phyloP scores from a whole-genome alignment of 2,329 filamentous ascomycete genomes.

The Chaetomiaceae sp. region DNA sequence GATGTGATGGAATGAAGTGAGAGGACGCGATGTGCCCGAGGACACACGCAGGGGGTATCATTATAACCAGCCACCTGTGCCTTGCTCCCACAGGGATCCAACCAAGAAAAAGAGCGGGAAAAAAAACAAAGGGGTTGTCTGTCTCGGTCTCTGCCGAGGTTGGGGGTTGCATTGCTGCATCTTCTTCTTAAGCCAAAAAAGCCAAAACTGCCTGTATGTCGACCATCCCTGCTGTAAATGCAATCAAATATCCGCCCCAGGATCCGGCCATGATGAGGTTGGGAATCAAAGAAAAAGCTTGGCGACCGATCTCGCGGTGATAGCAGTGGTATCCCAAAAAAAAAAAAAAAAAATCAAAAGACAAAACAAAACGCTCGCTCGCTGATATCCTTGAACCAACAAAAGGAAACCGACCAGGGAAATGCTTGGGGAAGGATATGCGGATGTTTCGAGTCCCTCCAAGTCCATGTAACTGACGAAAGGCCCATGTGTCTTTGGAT shows the following conservation, averaged over 20 bases:
- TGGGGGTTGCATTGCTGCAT: slow-evolving; percentile 59
- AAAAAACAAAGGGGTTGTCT: slow-evolving; percentile 23
- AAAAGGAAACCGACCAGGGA: slow-evolving; percentile 27
- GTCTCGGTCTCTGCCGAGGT: slow-evolving; percentile 27
- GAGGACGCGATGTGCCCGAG: slow-evolving; percentile 20
- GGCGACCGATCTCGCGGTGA: slow-evolving; percentile 48
- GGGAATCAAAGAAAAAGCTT: slow-evolving; percentile 33
- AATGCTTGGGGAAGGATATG: slow-evolving; percentile 27
- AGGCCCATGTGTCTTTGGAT: slow-evolving; percentile 33
- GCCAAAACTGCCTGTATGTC: slow-evolving; percentile 42
- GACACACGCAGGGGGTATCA: slow-evolving; percentile 33
- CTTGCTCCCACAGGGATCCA: slow-evolving; percentile 26
- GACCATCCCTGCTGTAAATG: slow-evolving; percentile 49
- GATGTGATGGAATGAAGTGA: slow-evolving; percentile 32
- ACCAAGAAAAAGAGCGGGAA: slow-evolving; percentile 30
- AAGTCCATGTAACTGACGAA: slow-evolving; percentile 23
- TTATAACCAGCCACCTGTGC: slow-evolving; percentile 41
- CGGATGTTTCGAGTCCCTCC: slow-evolving; percentile 29
- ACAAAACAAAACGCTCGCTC: slow-evolving; percentile 39
- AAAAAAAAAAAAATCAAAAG: slow-evolving; percentile 35
- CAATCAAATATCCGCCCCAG: slow-evolving; percentile 48
- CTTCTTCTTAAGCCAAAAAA: slow-evolving; percentile 49
- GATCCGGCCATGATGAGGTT: slow-evolving; percentile 52
- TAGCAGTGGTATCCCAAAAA: slow-evolving; percentile 40
- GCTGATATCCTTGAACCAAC: slow-evolving; percentile 32